Conservation (phyloP, 768 basidiomycete species). For the Gelatoporia subvermispora region DNA sequence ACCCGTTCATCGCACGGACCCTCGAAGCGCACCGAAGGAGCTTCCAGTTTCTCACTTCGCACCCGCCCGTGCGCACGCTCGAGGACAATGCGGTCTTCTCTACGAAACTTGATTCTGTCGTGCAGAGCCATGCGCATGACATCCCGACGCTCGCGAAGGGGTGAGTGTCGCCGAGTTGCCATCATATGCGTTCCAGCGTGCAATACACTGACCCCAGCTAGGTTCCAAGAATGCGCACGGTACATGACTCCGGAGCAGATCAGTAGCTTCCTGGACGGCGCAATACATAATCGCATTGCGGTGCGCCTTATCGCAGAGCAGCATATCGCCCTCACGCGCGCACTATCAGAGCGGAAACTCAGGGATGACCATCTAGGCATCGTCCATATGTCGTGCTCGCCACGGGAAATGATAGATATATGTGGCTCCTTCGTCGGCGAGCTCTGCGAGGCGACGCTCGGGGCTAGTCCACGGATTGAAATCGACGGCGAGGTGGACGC, state of each 20-base stretch:
- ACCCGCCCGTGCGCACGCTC: slow-evolving; percentile 59
- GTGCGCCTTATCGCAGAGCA: slow-evolving; percentile 88
- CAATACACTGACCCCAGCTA: slow-evolving; percentile 20
- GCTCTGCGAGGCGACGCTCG: slow-evolving; percentile 80
- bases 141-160: slow-evolving; percentile 91
- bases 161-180: slow-evolving; percentile 30
- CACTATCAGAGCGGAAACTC: slow-evolving; percentile 39
- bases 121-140: slow-evolving; percentile 78
- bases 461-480: slow-evolving; percentile 57
- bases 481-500: slow-evolving; percentile 69
- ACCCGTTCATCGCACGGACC: slow-evolving; percentile 76
- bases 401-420: slow-evolving; percentile 66
- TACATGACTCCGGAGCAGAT: slow-evolving; percentile 83
- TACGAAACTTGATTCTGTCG: slow-evolving; percentile 61
- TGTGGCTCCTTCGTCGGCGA: slow-evolving; percentile 83
- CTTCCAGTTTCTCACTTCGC: slow-evolving; percentile 64
- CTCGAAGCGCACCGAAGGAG: slow-evolving; percentile 65
- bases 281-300: slow-evolving; percentile 83
- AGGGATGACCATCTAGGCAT: slow-evolving; percentile 56
- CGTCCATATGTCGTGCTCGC: slow-evolving; percentile 69
- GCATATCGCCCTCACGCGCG: slow-evolving; percentile 79
- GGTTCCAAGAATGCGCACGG: slow-evolving; percentile 81
- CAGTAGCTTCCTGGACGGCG: slow-evolving; percentile 73
- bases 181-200: background rate
- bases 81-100: slow-evolving; percentile 70